Percentiles rank a stretch among this genome's conserved stretches.
phyloP scores from a whole-genome alignment of 2,329 filamentous ascomycete species.

The Trichoderma koningiopsis region DNA sequence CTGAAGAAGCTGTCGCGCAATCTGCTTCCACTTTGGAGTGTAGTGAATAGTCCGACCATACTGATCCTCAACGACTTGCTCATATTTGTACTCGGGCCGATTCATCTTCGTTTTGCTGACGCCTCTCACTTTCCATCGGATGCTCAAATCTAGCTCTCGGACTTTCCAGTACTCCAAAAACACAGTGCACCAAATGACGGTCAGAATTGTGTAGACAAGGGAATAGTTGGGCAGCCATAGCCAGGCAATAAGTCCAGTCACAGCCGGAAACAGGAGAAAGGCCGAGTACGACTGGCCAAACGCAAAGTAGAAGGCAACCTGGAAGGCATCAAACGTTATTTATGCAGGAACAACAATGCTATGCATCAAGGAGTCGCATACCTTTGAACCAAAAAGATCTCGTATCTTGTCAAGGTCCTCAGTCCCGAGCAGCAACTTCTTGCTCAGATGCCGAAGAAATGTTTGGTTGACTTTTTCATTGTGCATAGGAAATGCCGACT shows the following conservation, averaged over 20 bases:
- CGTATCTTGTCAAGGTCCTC: constrained; percentile 62
- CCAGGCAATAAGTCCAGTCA: constrained; percentile 69
- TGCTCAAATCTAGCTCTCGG: constrained; percentile 68
- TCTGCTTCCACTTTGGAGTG: constrained; percentile 66
- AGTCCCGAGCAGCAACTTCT: constrained; percentile 51
- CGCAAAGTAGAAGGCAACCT: constrained; percentile 81
- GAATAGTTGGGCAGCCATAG: constrained; percentile 70
- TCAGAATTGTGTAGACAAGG: constrained; percentile 66
- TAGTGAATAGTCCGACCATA: constrained; percentile 63
- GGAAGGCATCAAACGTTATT: not conserved
- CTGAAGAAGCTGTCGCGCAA: constrained; percentile 67
- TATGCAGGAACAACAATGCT: not conserved
- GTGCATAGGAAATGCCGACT: constrained; percentile 64
- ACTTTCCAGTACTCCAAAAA: constrained; percentile 83
- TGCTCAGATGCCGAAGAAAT: constrained; percentile 60
- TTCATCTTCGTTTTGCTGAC: constrained; percentile 68
- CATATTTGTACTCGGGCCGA: constrained; percentile 64
- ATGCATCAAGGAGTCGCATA: constrained; percentile 6
- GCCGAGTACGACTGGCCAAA: constrained; percentile 76
- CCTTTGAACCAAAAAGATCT: constrained; percentile 63
- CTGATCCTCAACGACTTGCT: constrained; percentile 62
- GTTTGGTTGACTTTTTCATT: constrained; percentile 58
- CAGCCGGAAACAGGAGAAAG: constrained; percentile 70
- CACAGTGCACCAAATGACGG: constrained; percentile 69
- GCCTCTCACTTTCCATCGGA: constrained; percentile 72